A percentile compares a stretch with the other conserved stretches of the same genome.
Evolutionary conservation across 805 yeast species (phyloP).

Genomic region (Candida hungchunana): DNA sequence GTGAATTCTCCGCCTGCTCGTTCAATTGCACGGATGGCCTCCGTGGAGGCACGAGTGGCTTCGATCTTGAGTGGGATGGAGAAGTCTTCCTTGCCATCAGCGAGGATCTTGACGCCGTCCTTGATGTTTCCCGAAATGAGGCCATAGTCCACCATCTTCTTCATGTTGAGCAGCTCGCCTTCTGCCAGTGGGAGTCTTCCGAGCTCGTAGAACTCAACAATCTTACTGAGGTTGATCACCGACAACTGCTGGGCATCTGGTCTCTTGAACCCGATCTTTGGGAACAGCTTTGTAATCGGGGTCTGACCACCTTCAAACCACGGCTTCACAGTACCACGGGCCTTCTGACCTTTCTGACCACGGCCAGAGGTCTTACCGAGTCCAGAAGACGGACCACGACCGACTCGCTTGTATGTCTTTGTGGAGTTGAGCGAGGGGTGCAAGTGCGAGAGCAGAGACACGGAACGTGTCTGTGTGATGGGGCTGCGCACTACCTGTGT

Average conservation of each 20-base stretch:
- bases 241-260: constrained; percentile 48
- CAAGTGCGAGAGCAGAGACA: constrained; percentile 49
- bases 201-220: constrained; percentile 64
- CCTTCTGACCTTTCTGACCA: constrained; percentile 98
- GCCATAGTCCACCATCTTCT: constrained; percentile 71
- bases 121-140: constrained; percentile 64
- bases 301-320: constrained; percentile 99
- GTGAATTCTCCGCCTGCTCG: constrained; percentile 67
- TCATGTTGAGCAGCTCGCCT: constrained; percentile 68
- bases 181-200: constrained; percentile 57
- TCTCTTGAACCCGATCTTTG: constrained; percentile 77
- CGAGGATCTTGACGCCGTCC: constrained; percentile 81
- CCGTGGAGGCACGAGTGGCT: constrained; percentile 73
- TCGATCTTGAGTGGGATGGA: constrained; percentile 69
- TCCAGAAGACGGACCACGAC: constrained; percentile 94
- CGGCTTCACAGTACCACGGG: constrained; percentile 82
- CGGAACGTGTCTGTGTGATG: constrained; percentile 28
- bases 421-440: constrained; percentile 62
- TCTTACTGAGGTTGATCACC: constrained; percentile 55
- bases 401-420: constrained; percentile 64
- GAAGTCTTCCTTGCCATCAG: constrained; percentile 49
- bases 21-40: constrained; percentile 74
- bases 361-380: constrained; percentile 94
- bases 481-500: background rate
- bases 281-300: constrained; percentile 81